Percentiles rank a stretch among this genome's conserved stretches.
Conservation (phyloP, 306 rosid species). For the Prunus dulcis region DNA sequence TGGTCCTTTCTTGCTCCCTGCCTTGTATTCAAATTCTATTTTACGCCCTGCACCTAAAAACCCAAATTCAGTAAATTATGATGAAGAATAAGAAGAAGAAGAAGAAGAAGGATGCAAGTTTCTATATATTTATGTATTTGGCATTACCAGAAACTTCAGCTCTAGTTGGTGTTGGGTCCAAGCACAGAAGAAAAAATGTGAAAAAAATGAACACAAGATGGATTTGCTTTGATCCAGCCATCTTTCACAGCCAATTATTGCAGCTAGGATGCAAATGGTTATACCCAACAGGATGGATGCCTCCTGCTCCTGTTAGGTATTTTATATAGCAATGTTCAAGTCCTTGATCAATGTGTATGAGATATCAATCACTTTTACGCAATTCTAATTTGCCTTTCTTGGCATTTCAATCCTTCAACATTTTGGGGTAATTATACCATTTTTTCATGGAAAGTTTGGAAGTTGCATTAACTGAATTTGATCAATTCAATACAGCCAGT, state of each 20-base stretch:
- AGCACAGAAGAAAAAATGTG: neutral
- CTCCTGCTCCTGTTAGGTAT: no score
- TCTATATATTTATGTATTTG: neutral
- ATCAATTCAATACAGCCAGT: no score
- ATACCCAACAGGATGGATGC: neutral
- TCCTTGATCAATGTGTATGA: no score
- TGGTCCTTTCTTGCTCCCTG: constrained; percentile 22
- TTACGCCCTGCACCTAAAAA: neutral
- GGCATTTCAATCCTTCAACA: neutral
- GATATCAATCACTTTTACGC: neutral
- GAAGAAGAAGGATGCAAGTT: no score
- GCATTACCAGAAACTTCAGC: neutral
- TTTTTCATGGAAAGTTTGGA: neutral
- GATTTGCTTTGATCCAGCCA: constrained; percentile 5
- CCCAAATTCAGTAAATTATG: neutral
- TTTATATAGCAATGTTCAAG: no score
- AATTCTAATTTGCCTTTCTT: neutral
- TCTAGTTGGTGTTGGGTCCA: neutral
- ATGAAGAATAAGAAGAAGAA: no score
- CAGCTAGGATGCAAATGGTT: no score
- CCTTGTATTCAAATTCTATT: constrained; percentile 12
- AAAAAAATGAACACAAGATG: neutral
- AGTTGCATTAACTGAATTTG: no score
- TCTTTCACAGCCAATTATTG: neutral
- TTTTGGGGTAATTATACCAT: neutral